These are phyloP conservation scores for Leccinum longicurvipes DNA, from an alignment of 768 basidiomycete species.

Conservation along the genomic window DNA sequence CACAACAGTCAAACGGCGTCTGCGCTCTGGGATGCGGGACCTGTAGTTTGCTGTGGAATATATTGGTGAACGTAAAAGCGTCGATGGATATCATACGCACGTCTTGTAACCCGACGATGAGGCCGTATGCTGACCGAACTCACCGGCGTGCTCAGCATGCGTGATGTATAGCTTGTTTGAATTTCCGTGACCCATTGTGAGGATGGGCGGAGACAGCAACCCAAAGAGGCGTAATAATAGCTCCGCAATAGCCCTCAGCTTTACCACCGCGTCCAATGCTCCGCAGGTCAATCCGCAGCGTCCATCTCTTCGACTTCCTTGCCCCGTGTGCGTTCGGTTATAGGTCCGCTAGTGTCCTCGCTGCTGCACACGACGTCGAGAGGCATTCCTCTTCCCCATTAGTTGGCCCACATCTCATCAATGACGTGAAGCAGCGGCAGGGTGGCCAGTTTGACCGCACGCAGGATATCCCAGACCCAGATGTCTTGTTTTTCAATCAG, in stretches of 20 bases:
- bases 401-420: neutral
- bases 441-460: slow-evolving; percentile 3
- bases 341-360: slow-evolving; percentile 19
- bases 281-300: slow-evolving; percentile 21
- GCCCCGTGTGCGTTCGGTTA: slow-evolving; percentile 32
- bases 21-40: slow-evolving; percentile 59
- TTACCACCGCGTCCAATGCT: slow-evolving; percentile 21
- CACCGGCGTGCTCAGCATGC: slow-evolving; percentile 81
- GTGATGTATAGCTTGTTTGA: slow-evolving; percentile 86
- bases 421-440: slow-evolving; percentile 7
- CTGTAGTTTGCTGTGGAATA: slow-evolving; percentile 54
- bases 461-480: slow-evolving; percentile 24
- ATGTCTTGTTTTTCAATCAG: slow-evolving; percentile 35
- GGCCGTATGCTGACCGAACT: slow-evolving; percentile 77
- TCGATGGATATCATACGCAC: slow-evolving; percentile 37
- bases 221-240: neutral
- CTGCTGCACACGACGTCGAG: slow-evolving; percentile 5
- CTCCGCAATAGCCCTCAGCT: neutral
- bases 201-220: slow-evolving; percentile 1
- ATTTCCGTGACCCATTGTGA: slow-evolving; percentile 78
- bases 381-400: neutral
- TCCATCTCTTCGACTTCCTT: slow-evolving; percentile 42
- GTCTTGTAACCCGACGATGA: slow-evolving; percentile 72
- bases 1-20: slow-evolving; percentile 89
- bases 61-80: slow-evolving; percentile 1